phyloP scores from a whole-genome alignment of 306 rosid genomes.

The Arachis stenosperma region DNA sequence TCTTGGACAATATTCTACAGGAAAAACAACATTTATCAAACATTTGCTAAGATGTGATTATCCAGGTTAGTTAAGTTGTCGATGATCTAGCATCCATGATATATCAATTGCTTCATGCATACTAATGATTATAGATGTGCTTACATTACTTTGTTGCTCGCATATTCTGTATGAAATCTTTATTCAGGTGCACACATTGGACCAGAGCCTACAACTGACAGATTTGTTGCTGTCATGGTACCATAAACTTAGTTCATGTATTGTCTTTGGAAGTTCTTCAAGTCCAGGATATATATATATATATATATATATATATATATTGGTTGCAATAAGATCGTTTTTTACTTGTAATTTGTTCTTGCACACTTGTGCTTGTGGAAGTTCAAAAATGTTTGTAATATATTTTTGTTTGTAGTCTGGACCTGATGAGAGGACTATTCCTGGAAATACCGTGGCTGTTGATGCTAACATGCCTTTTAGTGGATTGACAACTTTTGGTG shows the following conservation, averaged over 20 bases:
- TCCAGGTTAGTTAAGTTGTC: constrained; percentile 71
- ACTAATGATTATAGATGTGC: background rate
- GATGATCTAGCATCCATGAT: constrained; percentile 24
- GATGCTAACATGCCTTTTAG: constrained; percentile 94
- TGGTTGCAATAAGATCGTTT: too few species aligned
- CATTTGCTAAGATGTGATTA: constrained; percentile 78
- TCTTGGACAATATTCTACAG: constrained; percentile 97
- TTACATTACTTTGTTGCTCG: constrained; percentile 12
- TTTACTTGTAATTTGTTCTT: background rate
- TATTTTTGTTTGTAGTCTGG: constrained; percentile 67
- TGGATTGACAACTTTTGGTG: constrained; percentile 80
- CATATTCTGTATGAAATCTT: constrained; percentile 28
- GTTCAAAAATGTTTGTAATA: constrained; percentile 20
- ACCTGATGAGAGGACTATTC: constrained; percentile 95
- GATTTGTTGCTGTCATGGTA: constrained; percentile 98
- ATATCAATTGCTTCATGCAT: constrained; percentile 31
- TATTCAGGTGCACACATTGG: constrained; percentile 91
- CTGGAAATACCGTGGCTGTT: constrained; percentile 91
- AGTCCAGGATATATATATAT: background rate
- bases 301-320: too few species aligned
- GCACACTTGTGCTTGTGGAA: constrained; percentile 9
- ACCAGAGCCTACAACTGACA: constrained; percentile 97
- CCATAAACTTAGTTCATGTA: constrained; percentile 9
- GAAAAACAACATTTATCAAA: constrained; percentile 93
- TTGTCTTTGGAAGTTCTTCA: constrained; percentile 1